Conservation (phyloP, 805 yeast species). For the Metschnikowia hibisci region DNA sequence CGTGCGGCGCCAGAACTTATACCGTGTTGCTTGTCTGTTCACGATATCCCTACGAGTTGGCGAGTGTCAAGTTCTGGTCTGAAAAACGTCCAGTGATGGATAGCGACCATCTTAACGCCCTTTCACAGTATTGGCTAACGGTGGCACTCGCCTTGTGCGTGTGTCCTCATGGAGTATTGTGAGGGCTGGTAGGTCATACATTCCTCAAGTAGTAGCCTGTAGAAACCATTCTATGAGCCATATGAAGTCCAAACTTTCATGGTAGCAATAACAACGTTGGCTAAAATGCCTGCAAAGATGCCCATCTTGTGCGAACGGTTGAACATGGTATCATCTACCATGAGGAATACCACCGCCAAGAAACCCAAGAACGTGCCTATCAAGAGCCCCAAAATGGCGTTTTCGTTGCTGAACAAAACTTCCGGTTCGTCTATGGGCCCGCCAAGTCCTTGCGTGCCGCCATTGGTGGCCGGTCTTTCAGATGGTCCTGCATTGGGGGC, state of each 20-base stretch:
- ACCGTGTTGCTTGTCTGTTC: conserved; percentile 52
- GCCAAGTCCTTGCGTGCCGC: conserved; percentile 8
- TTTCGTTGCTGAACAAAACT: conserved; percentile 43
- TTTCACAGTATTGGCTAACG: conserved; percentile 26
- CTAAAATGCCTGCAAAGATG: conserved; percentile 62
- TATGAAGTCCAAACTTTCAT: conserved; percentile 33
- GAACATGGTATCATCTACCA: conserved; percentile 58
- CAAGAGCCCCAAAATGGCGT: conserved; percentile 63
- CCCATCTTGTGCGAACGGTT: conserved; percentile 63
- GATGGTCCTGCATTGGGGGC: conserved; percentile 12
- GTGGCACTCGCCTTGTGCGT: conserved; percentile 17
- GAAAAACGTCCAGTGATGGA: conserved; percentile 39
- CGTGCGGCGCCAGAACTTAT: conserved; percentile 51
- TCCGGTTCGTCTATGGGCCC: not conserved
- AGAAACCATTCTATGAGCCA: not conserved
- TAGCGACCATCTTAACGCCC: conserved; percentile 46
- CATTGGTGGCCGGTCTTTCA: conserved; percentile 29
- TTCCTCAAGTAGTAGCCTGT: conserved; percentile 3
- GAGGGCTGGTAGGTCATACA: conserved; percentile 51
- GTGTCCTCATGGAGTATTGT: conserved; percentile 23
- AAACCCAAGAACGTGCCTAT: conserved; percentile 78
- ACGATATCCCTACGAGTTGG: conserved; percentile 44
- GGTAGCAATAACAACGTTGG: conserved; percentile 66
- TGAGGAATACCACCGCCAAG: conserved; percentile 53
- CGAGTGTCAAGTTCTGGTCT: conserved; percentile 52